These are phyloP conservation scores for Pichia norvegensis DNA, from an alignment of 1,139 yeast species.

Conservation along the genomic window DNA sequence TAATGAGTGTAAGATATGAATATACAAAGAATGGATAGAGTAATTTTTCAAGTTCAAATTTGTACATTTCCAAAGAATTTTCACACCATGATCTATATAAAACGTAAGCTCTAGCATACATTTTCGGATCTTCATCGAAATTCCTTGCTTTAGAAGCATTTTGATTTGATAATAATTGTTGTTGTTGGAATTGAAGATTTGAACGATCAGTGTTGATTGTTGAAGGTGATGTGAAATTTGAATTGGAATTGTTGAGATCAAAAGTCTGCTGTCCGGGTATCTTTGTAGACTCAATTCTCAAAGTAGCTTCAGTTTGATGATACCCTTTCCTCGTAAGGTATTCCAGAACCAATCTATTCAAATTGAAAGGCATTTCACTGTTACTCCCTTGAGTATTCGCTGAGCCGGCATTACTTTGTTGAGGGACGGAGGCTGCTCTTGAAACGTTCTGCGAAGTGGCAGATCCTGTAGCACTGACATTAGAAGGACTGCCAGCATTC, in stretches of 20 bases:
- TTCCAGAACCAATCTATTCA: slow-evolving; percentile 67
- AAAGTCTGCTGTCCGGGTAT: slow-evolving; percentile 55
- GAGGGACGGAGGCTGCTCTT: neutral
- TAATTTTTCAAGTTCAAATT: slow-evolving; percentile 76
- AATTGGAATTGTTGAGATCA: slow-evolving; percentile 37
- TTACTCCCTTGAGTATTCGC: slow-evolving; percentile 8
- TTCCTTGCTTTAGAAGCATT: slow-evolving; percentile 27
- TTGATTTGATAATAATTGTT: slow-evolving; percentile 28
- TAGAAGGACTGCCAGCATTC: neutral
- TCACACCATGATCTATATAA: slow-evolving; percentile 86
- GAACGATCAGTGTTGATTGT: slow-evolving; percentile 24
- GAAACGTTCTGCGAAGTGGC: neutral
- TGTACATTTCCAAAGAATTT: slow-evolving; percentile 82
- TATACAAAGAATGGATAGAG: slow-evolving; percentile 89
- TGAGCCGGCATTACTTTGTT: slow-evolving; percentile 10
- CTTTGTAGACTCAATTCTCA: slow-evolving; percentile 79
- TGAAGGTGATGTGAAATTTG: slow-evolving; percentile 37
- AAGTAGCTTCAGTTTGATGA: slow-evolving; percentile 87
- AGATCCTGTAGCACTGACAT: neutral
- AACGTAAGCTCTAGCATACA: slow-evolving; percentile 69
- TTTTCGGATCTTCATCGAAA: slow-evolving; percentile 53
- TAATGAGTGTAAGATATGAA: slow-evolving; percentile 70
- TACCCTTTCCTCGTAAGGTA: slow-evolving; percentile 91
- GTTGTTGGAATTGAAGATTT: slow-evolving; percentile 26
- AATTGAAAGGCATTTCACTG: slow-evolving; percentile 9